Evolutionary conservation across 75 land plant genomes (phyloP).

Genomic region (Pinus taeda): DNA sequence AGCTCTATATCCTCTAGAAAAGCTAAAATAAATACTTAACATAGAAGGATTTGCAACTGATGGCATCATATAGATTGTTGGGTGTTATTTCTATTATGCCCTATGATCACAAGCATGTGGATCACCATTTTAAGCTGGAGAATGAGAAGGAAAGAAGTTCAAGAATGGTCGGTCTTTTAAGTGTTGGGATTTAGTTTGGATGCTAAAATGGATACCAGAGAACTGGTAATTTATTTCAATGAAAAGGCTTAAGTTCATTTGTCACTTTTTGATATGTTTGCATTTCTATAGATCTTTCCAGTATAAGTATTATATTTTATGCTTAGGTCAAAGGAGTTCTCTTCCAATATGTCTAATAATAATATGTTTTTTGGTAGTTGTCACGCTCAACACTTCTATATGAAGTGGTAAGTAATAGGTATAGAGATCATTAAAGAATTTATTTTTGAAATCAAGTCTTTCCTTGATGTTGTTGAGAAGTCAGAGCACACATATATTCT

Average conservation of each 20-base stretch:
- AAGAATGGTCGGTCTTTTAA: conserved; percentile 47
- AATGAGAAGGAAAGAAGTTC: conserved; percentile 91
- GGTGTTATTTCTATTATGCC: conserved; percentile 82
- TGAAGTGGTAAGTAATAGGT: no score
- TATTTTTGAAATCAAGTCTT: no score
- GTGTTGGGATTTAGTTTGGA: conserved; percentile 75
- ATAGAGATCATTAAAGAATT: no score
- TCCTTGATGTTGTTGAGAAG: no score
- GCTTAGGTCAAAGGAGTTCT: not conserved
- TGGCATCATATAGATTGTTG: conserved; percentile 88
- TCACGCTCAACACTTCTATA: no score
- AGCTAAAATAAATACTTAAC: conserved; percentile 20
- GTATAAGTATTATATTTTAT: no score
- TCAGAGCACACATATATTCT: no score
- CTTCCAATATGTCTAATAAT: not conserved
- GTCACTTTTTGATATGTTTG: not conserved
- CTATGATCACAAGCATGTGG: conserved; percentile 63
- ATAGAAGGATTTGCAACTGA: conserved; percentile 23
- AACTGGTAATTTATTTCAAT: conserved; percentile 53
- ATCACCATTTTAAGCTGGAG: conserved; percentile 85
- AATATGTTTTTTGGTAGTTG: no score
- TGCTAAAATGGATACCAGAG: conserved; percentile 68
- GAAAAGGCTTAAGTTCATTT: no score
- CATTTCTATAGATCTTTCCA: not conserved
- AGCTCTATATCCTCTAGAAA: conserved; percentile 80